Evolutionary conservation across 495 filamentous ascomycete genomes (phyloP), one percentile per base, ranked within the genome.

Genomic region (Penicillium goetzii): DNA sequence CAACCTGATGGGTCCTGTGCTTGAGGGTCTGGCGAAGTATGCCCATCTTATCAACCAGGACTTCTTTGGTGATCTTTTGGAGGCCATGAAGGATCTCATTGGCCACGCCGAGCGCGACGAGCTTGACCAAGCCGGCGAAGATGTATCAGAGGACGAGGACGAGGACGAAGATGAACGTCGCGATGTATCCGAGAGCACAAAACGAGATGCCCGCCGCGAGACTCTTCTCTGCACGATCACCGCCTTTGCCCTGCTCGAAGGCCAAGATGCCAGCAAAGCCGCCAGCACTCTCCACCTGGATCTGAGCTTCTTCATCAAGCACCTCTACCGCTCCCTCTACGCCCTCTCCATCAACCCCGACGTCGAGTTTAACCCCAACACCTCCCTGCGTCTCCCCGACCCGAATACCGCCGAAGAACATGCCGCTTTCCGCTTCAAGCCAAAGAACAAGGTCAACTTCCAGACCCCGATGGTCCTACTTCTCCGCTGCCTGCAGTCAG

Each of bases 41-140:
- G 88, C 93, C 19, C 95, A 97, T 72, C 81, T 99, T 19, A 97
- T 99, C 81, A 99, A 99, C 78, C 90, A 97, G 70, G 89, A 98
- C 71, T 97, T 98, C 81, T 99, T 99, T 73, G 95, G 95, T 23
- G 95, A 97, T 74, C 80, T 99, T 38, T 86, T 99, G 21, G 96
- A 97, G 70, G 93, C 92, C 9, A 80, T 99, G 30, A 95, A 95
- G 73, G 96, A 97, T 59, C 83, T 99, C 14, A 93, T 97, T 65
- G 82, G 81, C 11, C 83, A 90, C 61, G 86, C 88, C 55, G 86
- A 90, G 43, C 69, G 67, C 11, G 74, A 78, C 12, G 79, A 85
- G 54, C 73, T 78, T n/a, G 52, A 38, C 32, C 52, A 55, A 38
- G 52, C 28, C 8, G 77, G 82, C 34, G 76, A 82, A 28, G 73